Evolutionary conservation across 192 early-diverging fungal species (phyloP).

Genomic region (Podila verticillata): DNA sequence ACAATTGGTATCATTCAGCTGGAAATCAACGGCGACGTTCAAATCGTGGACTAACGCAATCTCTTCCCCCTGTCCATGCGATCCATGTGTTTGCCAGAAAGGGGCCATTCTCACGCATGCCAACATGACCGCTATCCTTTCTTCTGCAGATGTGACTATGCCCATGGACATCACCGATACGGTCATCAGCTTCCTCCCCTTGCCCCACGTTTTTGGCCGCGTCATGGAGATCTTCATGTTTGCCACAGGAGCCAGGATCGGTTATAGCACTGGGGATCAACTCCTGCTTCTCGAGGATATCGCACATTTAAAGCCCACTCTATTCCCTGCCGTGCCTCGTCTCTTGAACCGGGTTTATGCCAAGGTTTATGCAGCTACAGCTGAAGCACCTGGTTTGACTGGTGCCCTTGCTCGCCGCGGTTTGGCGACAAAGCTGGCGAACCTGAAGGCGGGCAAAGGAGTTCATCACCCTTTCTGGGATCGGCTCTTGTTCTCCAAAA

Average conservation of each 20-base stretch:
- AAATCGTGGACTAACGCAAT: background rate
- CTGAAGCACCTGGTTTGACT: conserved; percentile 69
- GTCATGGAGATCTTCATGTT: conserved; percentile 62
- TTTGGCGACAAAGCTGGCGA: conserved; percentile 66
- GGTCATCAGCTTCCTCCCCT: conserved; percentile 77
- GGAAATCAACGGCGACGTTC: background rate
- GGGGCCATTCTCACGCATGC: conserved; percentile 80
- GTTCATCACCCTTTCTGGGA: conserved; percentile 89
- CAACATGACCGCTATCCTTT: conserved; percentile 70
- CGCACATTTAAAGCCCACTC: conserved; percentile 79
- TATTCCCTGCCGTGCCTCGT: conserved; percentile 88
- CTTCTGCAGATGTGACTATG: conserved; percentile 14
- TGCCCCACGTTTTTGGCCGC: conserved; percentile 92
- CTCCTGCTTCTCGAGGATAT: conserved; percentile 84
- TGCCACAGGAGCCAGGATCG: conserved; percentile 70
- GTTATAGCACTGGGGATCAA: conserved; percentile 82
- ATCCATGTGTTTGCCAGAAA: conserved; percentile 13
- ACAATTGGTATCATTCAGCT: background rate
- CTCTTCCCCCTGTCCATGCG: background rate
- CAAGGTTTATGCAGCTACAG: conserved; percentile 67
- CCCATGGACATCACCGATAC: conserved; percentile 8
- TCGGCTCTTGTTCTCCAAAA: conserved; percentile 82
- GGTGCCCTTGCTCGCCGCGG: conserved; percentile 68
- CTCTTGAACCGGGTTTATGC: conserved; percentile 92
- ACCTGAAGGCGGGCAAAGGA: conserved; percentile 68